Evolutionary conservation across 1,284 basidiomycete species (phyloP).

Genomic region (Chondrostereum purpureum): DNA sequence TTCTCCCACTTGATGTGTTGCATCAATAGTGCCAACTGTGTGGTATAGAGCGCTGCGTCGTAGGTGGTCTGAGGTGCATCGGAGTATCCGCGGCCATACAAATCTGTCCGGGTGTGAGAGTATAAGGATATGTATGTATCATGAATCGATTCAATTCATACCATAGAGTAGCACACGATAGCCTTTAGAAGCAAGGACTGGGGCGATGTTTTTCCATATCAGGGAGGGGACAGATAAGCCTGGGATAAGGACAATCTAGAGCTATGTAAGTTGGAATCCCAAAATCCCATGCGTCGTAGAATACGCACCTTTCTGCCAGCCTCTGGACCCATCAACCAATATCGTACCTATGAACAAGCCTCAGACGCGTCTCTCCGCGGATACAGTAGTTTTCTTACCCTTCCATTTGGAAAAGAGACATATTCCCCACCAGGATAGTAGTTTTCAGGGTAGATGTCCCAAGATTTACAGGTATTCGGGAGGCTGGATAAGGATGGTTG

Average conservation of each 20-base stretch:
- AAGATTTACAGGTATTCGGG: constrained; percentile 44
- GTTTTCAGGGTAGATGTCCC: constrained; percentile 65
- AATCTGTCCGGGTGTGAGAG: constrained; percentile 38
- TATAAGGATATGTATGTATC: constrained; percentile 3
- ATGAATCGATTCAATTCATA: constrained; percentile 21
- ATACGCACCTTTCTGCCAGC: constrained; percentile 55
- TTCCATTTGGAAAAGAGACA: constrained; percentile 53
- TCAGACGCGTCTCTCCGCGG: constrained; percentile 7
- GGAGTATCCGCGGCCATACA: constrained; percentile 76
- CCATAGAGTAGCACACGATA: constrained; percentile 72
- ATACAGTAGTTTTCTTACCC: constrained; percentile 27
- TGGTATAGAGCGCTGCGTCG: constrained; percentile 55
- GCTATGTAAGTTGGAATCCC: neutral
- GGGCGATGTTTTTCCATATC: constrained; percentile 68
- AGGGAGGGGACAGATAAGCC: constrained; percentile 72
- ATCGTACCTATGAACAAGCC: constrained; percentile 47
- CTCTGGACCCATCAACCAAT: constrained; percentile 69
- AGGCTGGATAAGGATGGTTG: constrained; percentile 55
- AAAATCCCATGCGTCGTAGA: neutral
- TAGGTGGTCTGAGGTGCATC: constrained; percentile 67
- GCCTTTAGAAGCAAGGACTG: constrained; percentile 52
- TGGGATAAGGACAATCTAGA: constrained; percentile 67
- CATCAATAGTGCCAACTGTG: constrained; percentile 74
- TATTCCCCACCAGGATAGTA: constrained; percentile 63
- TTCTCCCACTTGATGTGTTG: constrained; percentile 68